Base-by-base conservation (phyloP, 306 rosid genomes). In the Delonix regia region DNA sequence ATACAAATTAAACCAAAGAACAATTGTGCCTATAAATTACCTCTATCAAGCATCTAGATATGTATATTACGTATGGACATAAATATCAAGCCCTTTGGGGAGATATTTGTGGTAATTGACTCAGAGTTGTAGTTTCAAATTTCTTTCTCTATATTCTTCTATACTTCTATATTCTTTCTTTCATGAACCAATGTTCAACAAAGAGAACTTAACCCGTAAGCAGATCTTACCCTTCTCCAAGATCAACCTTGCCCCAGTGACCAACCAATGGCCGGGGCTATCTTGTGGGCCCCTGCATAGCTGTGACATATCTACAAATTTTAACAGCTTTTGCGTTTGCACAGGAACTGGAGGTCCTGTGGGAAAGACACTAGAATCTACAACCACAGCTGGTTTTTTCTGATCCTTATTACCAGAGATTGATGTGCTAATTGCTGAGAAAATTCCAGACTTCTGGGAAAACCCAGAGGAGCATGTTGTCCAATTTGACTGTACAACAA, bases 241-340 rank as follows among this genome's bases (percentile, higher is more conserved):
- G 22, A 76, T 79, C 81, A 95, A 82, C 79, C 81, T 91, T 27
- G 98, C 98, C 39, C 92, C 99, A 1, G 94, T 93, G 42, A 85
- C 96, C 49, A 95, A 76, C 99, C 99, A 95, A 83, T 95, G 88
- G 5, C 99, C 99, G 53, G 99, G 99, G 70, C 77, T 83, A 44
- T 93, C 96, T 76, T 87, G 90, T 44, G 98, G 94, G 0, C 97
- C 98, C 83, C 80, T 90, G 72, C 89, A 90, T 39, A 86, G 28
- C 42, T 89, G 84, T 21, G 97, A 85, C 10, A 83, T 72, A 10
- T 95, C 97, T 15, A 93, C 96, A 74, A 86, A 86, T 67, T 90
- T 95, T 81, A 91, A 80, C 47, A 95, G 86, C 84, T 86, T 95
- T 18, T 85, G 91, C 2, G 87, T 51, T 33, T 84, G 90, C 21